Conservation (phyloP, 1,284 basidiomycete genomes). For the Papiliotrema laurentii region DNA sequence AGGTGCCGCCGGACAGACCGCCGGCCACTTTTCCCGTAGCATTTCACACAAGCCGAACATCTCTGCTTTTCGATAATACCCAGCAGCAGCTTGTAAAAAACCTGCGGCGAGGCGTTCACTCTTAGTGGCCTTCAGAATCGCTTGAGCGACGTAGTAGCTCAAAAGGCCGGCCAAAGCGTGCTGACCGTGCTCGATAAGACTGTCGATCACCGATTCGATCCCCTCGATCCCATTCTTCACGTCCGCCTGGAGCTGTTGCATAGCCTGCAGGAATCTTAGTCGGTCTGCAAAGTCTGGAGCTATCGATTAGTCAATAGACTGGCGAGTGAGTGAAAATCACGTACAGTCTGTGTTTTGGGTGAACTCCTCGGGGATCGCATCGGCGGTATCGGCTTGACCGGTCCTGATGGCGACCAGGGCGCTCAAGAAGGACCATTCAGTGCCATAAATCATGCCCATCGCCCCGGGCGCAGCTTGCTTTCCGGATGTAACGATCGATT, state of each 20-base stretch:
- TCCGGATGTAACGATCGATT: constrained; percentile 1
- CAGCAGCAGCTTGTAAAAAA: constrained; percentile 6
- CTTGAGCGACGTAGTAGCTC: constrained; percentile 14
- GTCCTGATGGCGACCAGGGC: constrained; percentile 13
- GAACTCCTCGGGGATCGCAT: background rate
- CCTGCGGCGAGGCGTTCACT: constrained; percentile 3
- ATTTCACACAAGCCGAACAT: constrained; percentile 15
- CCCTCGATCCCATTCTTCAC: background rate
- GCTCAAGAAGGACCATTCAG: constrained; percentile 23
- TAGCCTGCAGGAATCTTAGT: background rate
- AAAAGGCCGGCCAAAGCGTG: constrained; percentile 18
- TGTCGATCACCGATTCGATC: constrained; percentile 16
- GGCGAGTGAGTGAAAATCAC: background rate
- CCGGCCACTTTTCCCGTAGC: constrained; percentile 12
- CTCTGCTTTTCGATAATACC: constrained; percentile 7
- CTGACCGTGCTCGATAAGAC: constrained; percentile 6
- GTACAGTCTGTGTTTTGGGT: background rate
- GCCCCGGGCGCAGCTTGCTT: background rate
- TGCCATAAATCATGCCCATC: constrained; percentile 11
- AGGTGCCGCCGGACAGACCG: constrained; percentile 1
- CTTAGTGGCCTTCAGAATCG: constrained; percentile 9
- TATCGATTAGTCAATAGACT: background rate
- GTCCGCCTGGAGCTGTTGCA: background rate
- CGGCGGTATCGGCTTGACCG: background rate
- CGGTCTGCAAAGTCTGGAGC: constrained; percentile 2